Base-by-base conservation (phyloP, 2,329 filamentous ascomycete genomes). In the Taxawa tesnikishii region DNA sequence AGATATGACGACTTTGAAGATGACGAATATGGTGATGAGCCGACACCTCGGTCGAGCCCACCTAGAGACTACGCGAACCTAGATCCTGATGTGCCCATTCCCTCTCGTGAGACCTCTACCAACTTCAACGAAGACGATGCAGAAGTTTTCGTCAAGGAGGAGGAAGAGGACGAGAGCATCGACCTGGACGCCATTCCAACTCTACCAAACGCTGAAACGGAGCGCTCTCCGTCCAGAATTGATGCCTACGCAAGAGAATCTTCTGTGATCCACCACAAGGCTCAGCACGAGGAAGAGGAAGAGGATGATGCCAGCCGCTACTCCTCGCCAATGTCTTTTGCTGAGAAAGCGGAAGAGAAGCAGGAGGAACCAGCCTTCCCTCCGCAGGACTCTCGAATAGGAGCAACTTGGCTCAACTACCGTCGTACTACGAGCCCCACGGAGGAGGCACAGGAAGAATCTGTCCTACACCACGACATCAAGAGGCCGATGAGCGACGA, bases 31-130 rank as follows among this genome's bases (percentile, higher is more conserved):
- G 45, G 48, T 7, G 43, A 40, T 21, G 41, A 36, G 59, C 64
- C 37, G 67, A 75, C 33, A 73, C 76, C 4, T 71, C 34, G 76
- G 36, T 77, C 73, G 41, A 70, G 70, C 44, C 73, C 79, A 25
- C 35, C 43, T 18, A 37, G 37, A 24, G 38, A 41, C 36, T 62
- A 65, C 37, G 62, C 59, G 12, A 56, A 58, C 35, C 68, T 84
- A 38, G 85, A 96, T 51, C 88, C 88, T 5, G 88, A 96, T 53
- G 72, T 90, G 25, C 83, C 88, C 0, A 83, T 94, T 44, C 87
- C 83, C 13, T 92, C 83, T 21, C 79, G 84, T 10, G 88, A 94
- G 56, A 75, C 75, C 42, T 55, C 52, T 10, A 72, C 69, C 2
- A 62, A 73, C 24, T 52, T 74, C 26, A 66, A 70, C n/a, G 70